A percentile compares a stretch with the other conserved stretches of the same genome.
phyloP scores from a whole-genome alignment of 148 eudicot species.

The Amaranthus palmeri region DNA sequence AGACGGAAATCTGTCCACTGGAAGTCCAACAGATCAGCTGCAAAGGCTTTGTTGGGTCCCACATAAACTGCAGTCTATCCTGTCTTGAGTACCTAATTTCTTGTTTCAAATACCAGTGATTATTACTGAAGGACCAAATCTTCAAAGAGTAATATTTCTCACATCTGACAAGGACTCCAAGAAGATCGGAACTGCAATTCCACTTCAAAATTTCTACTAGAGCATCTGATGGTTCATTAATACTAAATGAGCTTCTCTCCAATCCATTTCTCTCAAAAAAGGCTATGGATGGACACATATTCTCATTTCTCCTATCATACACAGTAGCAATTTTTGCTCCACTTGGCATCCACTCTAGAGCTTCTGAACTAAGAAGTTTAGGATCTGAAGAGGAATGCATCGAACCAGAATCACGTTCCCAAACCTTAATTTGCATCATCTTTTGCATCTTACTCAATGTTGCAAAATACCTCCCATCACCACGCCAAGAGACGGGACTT shows the following conservation, averaged over 20 bases:
- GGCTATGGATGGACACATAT: constrained; percentile 49
- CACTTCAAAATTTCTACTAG: constrained; percentile 61
- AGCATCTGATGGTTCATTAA: constrained; percentile 47
- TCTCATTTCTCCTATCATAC: constrained; percentile 47
- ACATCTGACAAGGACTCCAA: constrained; percentile 63
- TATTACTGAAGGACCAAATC: constrained; percentile 85
- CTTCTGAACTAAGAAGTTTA: constrained; percentile 46
- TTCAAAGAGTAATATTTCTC: constrained; percentile 58
- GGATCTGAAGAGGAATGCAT: constrained; percentile 79
- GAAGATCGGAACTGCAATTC: constrained; percentile 82
- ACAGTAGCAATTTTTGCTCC: constrained; percentile 86
- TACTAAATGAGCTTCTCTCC: constrained; percentile 83
- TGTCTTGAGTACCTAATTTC: constrained; percentile 62
- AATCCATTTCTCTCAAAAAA: constrained; percentile 90
- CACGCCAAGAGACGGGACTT: constrained; percentile 80
- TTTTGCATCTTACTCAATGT: constrained; percentile 54
- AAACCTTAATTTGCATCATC: constrained; percentile 66
- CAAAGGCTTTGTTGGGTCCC: constrained; percentile 82
- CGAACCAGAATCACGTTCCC: constrained; percentile 89
- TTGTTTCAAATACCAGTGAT: constrained; percentile 92
- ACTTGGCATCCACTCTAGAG: constrained; percentile 88
- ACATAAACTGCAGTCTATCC: constrained; percentile 64
- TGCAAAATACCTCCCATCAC: constrained; percentile 92
- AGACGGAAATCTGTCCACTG: constrained; percentile 53
- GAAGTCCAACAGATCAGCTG: constrained; percentile 86